These are phyloP conservation scores for Thalassiosira exigua DNA, from an alignment of 352 stramenopile genomes.

Conservation along the genomic window DNA sequence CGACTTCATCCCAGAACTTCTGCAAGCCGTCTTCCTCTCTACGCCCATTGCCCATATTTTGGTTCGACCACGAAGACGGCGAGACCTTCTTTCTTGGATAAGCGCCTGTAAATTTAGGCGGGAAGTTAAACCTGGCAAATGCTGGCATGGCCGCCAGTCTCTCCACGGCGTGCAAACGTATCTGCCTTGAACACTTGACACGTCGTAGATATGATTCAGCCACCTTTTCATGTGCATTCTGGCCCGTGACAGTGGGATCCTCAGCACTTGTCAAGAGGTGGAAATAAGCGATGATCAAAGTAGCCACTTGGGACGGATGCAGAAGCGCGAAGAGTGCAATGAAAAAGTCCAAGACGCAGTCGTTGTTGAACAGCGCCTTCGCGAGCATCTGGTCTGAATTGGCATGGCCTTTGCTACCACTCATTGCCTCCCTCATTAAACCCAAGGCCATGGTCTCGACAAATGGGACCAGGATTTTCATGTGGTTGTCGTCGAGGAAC, in stretches of 20 bases:
- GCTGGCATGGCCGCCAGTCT: conserved; percentile 66
- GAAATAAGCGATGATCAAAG: conserved; percentile 70
- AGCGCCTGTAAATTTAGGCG: conserved; percentile 58
- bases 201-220: conserved; percentile 48
- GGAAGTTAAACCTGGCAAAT: conserved; percentile 81
- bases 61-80: conserved; percentile 55
- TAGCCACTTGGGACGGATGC: conserved; percentile 72
- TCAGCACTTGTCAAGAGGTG: conserved; percentile 67
- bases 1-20: conserved; percentile 37
- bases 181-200: conserved; percentile 65
- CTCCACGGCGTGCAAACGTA: conserved; percentile 75
- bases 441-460: conserved; percentile 72
- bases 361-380: conserved; percentile 49
- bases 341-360: conserved; percentile 76
- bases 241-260: conserved; percentile 30
- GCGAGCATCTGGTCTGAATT: conserved; percentile 57
- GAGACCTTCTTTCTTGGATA: conserved; percentile 33
- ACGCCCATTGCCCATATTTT: conserved; percentile 30
- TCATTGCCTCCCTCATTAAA: conserved; percentile 67
- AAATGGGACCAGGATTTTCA: conserved; percentile 70
- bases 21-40: conserved; percentile 13
- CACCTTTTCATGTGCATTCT: conserved; percentile 36
- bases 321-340: conserved; percentile 73
- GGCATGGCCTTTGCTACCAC: conserved; percentile 43
- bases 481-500: conserved; percentile 73